Conservation (phyloP, 768 basidiomycete species). For the Kwoniella botswanensis region DNA sequence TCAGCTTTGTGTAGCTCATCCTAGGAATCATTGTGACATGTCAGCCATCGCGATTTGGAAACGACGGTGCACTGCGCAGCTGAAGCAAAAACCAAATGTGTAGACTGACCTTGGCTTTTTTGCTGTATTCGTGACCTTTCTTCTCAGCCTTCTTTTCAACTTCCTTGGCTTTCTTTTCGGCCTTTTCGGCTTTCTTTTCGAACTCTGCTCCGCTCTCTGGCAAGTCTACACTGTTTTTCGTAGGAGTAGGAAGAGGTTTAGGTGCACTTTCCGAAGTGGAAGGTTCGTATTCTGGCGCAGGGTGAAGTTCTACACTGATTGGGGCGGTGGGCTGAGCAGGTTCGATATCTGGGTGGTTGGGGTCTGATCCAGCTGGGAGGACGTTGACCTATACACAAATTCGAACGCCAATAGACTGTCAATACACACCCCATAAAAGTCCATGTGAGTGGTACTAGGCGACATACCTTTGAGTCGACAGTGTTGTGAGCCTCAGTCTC, state of each 20-base stretch:
- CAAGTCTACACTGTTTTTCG: conserved; percentile 30
- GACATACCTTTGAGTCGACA: conserved; percentile 61
- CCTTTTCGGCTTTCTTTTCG: conserved; percentile 36
- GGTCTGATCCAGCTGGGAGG: conserved; percentile 54
- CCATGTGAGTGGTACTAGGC: not conserved
- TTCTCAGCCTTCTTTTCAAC: conserved; percentile 22
- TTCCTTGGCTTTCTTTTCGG: conserved; percentile 27
- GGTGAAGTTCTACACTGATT: conserved; percentile 30
- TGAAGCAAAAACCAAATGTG: not conserved
- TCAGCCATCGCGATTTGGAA: not conserved
- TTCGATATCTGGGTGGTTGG: conserved; percentile 41
- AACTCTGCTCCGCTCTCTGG: conserved; percentile 45
- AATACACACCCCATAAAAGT: not conserved
- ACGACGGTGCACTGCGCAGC: not conserved
- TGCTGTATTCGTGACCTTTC: conserved; percentile 39
- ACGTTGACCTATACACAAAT: conserved; percentile 40
- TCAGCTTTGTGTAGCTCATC: conserved; percentile 54
- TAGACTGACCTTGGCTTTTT: conserved; percentile 38
- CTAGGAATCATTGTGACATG: conserved; percentile 7
- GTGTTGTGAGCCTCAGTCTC: conserved; percentile 59
- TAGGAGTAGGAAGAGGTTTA: conserved; percentile 42
- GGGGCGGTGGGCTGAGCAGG: conserved; percentile 31
- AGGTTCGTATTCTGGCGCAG: conserved; percentile 32
- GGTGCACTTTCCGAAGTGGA: conserved; percentile 41
- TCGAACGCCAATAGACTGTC: no score